Conservation (phyloP, 371 early-diverging fungal genomes). For the Mucor velutinosus region DNA sequence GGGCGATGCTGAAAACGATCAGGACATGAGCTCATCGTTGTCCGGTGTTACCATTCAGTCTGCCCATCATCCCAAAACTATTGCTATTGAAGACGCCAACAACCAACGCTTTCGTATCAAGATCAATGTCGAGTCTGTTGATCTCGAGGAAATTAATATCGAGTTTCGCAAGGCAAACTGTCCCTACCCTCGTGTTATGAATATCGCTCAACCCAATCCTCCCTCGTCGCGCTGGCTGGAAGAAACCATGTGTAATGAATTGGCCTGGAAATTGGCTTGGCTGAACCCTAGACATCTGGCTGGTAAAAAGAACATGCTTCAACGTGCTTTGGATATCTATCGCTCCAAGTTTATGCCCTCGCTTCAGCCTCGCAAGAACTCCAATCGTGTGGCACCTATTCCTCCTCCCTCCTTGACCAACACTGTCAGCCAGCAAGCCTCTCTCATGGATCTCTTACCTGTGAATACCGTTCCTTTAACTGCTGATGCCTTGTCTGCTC, state of each 20-base stretch:
- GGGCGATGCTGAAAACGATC: constrained; percentile 21
- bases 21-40: constrained; percentile 5
- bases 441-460: constrained; percentile 5
- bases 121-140: constrained; percentile 45
- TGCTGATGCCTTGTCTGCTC: constrained; percentile 33
- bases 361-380: constrained; percentile 43
- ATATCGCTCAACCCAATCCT: constrained; percentile 19
- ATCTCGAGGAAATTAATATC: constrained; percentile 42
- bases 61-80: constrained; percentile 36
- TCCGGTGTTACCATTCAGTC: constrained; percentile 14
- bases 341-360: constrained; percentile 49
- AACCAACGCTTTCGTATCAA: constrained; percentile 41
- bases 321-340: constrained; percentile 52
- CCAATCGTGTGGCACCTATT: constrained; percentile 29
- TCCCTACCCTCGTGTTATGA: constrained; percentile 45
- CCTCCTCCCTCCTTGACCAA: constrained; percentile 18
- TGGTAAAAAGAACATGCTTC: constrained; percentile 48
- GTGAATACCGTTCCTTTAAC: constrained; percentile 28
- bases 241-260: constrained; percentile 51
- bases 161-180: constrained; percentile 45
- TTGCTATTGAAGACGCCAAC: constrained; percentile 32
- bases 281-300: constrained; percentile 49
- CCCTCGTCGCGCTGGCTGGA: constrained; percentile 34
- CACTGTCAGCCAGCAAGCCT: constrained; percentile 2
- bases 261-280: constrained; percentile 58